These are phyloP conservation scores for Botrytis galanthina DNA, from an alignment of 2,329 filamentous ascomycete species.

Conservation along the genomic window DNA sequence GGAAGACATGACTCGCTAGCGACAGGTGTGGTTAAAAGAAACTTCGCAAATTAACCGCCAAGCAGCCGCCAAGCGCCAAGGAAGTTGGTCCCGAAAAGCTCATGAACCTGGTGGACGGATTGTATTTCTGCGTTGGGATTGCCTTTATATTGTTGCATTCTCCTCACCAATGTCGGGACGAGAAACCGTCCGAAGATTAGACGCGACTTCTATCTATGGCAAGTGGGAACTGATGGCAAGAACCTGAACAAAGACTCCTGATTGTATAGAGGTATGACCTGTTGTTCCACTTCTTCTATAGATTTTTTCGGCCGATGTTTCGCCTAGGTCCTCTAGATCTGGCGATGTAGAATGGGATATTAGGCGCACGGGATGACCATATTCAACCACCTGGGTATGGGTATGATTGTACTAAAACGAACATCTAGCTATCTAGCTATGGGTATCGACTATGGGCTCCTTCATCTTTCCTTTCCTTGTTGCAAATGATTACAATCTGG, in stretches of 20 bases:
- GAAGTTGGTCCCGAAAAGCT: not conserved
- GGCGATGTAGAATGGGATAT: not conserved
- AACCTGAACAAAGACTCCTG: not conserved
- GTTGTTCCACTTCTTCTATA: not conserved
- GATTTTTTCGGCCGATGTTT: not conserved
- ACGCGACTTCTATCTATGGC: not conserved
- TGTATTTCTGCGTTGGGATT: not conserved
- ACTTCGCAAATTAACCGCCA: not conserved
- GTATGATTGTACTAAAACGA: not conserved
- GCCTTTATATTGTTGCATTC: not conserved
- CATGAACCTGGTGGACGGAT: not conserved
- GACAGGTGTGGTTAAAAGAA: not conserved
- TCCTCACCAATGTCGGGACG: not conserved
- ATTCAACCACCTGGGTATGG: not conserved
- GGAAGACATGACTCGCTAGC: no score
- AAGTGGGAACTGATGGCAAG: no score
- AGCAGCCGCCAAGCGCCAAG: slow-evolving; percentile 1
- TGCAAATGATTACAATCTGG: not conserved
- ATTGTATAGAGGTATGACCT: not conserved
- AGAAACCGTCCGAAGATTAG: not conserved
- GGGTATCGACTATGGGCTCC: not conserved
- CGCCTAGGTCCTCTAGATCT: not conserved
- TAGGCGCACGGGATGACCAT: not conserved
- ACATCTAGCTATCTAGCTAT: not conserved
- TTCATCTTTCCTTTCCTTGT: not conserved